Base-by-base conservation (phyloP, 306 rosid genomes). In the Malus sylvestris region DNA sequence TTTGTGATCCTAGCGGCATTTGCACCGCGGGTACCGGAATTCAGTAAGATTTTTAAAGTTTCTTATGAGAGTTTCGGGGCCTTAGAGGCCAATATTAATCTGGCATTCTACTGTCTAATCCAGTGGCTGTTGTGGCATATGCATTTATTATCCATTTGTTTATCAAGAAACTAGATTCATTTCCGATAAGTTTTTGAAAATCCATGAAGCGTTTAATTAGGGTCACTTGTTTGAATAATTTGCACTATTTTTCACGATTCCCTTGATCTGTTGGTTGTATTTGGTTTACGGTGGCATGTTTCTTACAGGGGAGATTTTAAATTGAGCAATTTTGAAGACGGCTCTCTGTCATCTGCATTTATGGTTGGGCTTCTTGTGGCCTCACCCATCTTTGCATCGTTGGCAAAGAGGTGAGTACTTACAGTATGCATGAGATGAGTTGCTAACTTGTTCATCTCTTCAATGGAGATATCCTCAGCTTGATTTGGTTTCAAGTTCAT, bases 311-410 rank as follows among this genome's bases (percentile, higher is more conserved):
- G 97, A 38, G 96, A 91, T 70, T 93, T 93, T 80, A 81, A 90
- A 82, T 89, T 91, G 88, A 93, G 74, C 81, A 91, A 93, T 81
- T 93, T 91, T 79, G 85, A 93, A 83, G 97, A 93, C 85, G 98
- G 98, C n/a, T 77, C 88, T 73, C 78, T 93, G 57, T 91, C 98
- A 61, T 93, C 94, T 86, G 97, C 97, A 29, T 93, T 93, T 82
- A 90, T 93, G 98, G 97, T 90, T 75, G 98, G 98, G 46, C 98
- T 93, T 83, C 87, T 93, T 52, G 71, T 93, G 77, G 91, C 97
- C 67, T 93, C 97, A 74, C 97, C 96, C 70, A 86, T 93, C 78
- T 93, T 93, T 76, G 98, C 98, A 53, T 86, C 91, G 57, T 83
- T 93, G 70, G 90, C 96, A 68, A 93, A 91, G 83, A 91, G 96